Base-by-base conservation (phyloP, 2,329 filamentous ascomycete species). In the Colletotrichum nymphaeae region DNA sequence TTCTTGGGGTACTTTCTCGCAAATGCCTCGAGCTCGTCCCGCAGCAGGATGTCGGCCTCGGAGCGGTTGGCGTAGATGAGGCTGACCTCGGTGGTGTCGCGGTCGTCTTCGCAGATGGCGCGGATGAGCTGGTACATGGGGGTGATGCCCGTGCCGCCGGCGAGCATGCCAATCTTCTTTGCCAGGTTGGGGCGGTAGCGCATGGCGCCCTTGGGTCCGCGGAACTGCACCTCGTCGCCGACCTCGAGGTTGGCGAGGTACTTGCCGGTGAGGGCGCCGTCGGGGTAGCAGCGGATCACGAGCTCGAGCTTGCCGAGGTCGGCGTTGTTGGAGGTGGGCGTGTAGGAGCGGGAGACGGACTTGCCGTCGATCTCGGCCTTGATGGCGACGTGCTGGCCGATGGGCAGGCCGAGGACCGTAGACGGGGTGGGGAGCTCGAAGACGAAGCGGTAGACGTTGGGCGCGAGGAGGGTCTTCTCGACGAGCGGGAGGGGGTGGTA, bases 61-160 rank as follows among this genome's bases (percentile, higher is more conserved):
- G 84, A 84, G 1, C 86, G 83, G 79, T 91, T 92, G 35, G 89
- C 91, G 73, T 91, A 92, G 35, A 93, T 79, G 5, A 93, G 81
- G 57, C 83, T 87, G 55, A 92, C 79, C 74, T 88, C 80, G 0
- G 91, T 92, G 1, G 82, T 84, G 74, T 93, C 91, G 7, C 80
- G 81, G n/a, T 86, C 83, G 67, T 92, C 88, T 77, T 92, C 90
- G 76, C 89, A 91, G 69, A 71, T 63, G 56, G 89, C 89, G 4
- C 90, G 87, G 77, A 92, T 91, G 7, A 93, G 80, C 77, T 92
- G 90, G 67, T 78, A 83, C 79, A 83, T 81, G 12, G 81, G 80
- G 0, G 56, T 82, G 46, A 82, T 81, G 12, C 81, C 81, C 0
- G 81, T 82, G 7, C 81, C 81, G 0, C 88, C 88, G 1, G 87